Conservation (phyloP, 768 basidiomycete genomes). For the Naganishia kalamii region DNA sequence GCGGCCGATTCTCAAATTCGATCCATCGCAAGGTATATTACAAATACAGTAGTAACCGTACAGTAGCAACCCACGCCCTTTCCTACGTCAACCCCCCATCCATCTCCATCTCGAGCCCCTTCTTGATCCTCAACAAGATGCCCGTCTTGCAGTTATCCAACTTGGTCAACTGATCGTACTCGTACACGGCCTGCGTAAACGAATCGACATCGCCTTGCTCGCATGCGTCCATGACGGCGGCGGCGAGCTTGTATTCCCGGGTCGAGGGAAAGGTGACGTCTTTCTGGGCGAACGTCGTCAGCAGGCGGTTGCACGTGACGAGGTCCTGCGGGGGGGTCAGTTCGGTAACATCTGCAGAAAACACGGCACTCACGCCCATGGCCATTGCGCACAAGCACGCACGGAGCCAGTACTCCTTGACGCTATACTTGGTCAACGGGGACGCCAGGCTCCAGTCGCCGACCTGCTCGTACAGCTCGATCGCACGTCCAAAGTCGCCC, state of each 20-base stretch:
- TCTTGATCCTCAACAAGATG: constrained; percentile 85
- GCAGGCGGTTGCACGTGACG: constrained; percentile 72
- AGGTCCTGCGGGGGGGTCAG: constrained; percentile 57
- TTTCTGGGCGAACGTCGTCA: constrained; percentile 67
- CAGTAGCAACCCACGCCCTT: too few relatives aligned
- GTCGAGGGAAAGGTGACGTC: constrained; percentile 81
- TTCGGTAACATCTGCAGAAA: background rate
- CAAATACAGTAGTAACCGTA: too few relatives aligned
- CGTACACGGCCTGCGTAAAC: constrained; percentile 77
- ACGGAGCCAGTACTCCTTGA: constrained; percentile 94
- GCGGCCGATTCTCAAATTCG: too few relatives aligned
- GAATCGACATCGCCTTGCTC: constrained; percentile 64
- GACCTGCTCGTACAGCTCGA: constrained; percentile 82
- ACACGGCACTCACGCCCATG: constrained; percentile 58
- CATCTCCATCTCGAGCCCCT: constrained; percentile 60
- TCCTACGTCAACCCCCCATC: constrained; percentile 48
- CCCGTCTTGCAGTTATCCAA: constrained; percentile 94
- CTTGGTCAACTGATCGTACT: constrained; percentile 85
- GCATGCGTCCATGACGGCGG: constrained; percentile 68
- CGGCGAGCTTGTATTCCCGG: constrained; percentile 83
- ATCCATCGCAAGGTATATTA: too few relatives aligned
- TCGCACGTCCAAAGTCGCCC: constrained; percentile 75
- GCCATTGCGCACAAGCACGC: constrained; percentile 82
- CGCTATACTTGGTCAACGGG: constrained; percentile 90
- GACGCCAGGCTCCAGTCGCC: constrained; percentile 74